Conservation (phyloP, 2,329 filamentous ascomycete species). For the Aureobasidium melanogenum region DNA sequence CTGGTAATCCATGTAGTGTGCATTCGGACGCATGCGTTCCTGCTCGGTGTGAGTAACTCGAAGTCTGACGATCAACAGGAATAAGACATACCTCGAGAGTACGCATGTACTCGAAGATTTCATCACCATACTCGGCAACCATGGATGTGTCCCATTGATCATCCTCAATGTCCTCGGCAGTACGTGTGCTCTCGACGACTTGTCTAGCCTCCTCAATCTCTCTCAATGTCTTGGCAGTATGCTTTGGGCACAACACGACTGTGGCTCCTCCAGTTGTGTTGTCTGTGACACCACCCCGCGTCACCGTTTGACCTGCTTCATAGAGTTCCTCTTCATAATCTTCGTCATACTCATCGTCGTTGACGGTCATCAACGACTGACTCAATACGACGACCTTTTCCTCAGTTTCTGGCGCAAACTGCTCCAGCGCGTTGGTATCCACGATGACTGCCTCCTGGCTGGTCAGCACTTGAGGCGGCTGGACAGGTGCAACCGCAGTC, state of each 20-base stretch:
- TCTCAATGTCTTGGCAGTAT: conserved; percentile 58
- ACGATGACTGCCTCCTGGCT: background rate
- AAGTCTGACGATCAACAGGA: background rate
- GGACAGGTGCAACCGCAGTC: background rate
- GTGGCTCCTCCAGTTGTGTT: conserved; percentile 59
- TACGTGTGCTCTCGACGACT: conserved; percentile 58
- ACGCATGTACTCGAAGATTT: conserved; percentile 90
- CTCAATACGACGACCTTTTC: conserved; percentile 1
- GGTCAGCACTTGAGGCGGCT: background rate
- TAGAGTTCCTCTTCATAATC: conserved; percentile 69
- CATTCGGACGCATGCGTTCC: conserved; percentile 77
- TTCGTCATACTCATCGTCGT: conserved; percentile 54
- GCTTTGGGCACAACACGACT: conserved; percentile 61
- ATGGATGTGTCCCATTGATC: conserved; percentile 92
- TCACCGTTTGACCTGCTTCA: conserved; percentile 64
- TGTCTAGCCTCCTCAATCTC: conserved; percentile 63
- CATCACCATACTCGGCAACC: conserved; percentile 93
- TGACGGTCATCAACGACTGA: conserved; percentile 1
- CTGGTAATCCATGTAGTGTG: conserved; percentile 94
- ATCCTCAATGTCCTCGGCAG: conserved; percentile 71
- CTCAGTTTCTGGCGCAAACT: background rate
- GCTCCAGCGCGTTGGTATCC: background rate
- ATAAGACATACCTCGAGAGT: conserved; percentile 63
- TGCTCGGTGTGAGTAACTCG: conserved; percentile 18
- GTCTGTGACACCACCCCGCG: conserved; percentile 51